Evolutionary conservation across 169 alveolate genomes (phyloP).

Genomic region (Plasmodium blacklocki): DNA sequence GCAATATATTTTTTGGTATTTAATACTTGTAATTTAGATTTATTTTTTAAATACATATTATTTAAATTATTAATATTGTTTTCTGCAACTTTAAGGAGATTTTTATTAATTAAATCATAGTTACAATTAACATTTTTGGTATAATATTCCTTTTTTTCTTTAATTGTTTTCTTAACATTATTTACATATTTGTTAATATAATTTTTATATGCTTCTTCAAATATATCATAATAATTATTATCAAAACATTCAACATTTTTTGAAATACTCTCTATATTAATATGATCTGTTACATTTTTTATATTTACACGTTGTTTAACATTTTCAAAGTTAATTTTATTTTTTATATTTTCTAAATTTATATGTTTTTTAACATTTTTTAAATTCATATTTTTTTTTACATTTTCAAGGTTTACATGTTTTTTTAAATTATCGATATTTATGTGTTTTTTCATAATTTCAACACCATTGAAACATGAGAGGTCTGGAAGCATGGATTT

Average conservation of each 20-base stretch:
- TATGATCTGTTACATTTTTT: neutral
- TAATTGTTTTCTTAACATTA: constrained; percentile 5
- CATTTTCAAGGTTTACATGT: neutral
- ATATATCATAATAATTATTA: constrained; percentile 14
- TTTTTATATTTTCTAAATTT: constrained; percentile 16
- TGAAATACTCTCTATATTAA: constrained; percentile 1
- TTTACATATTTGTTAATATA: constrained; percentile 21
- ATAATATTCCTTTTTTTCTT: constrained; percentile 2
- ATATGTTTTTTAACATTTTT: constrained; percentile 22
- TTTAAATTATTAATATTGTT: constrained; percentile 7
- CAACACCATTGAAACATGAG: neutral
- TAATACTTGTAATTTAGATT: neutral
- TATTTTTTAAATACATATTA: neutral
- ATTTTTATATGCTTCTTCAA: constrained; percentile 34
- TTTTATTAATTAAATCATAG: neutral
- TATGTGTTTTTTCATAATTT: neutral
- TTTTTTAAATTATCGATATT: constrained; percentile 8
- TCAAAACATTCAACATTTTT: constrained; percentile 28
- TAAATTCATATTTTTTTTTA: constrained; percentile 7
- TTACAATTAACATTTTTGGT: constrained; percentile 11
- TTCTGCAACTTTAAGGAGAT: constrained; percentile 6
- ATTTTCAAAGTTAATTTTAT: neutral
- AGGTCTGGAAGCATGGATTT: neutral
- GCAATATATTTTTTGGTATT: constrained; percentile 27
- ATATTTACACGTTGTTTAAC: neutral